Percentiles rank a stretch among this genome's conserved stretches.
These are phyloP conservation scores for Penicillium frequentans DNA, from an alignment of 2,329 filamentous ascomycete genomes.

Conservation along the genomic window DNA sequence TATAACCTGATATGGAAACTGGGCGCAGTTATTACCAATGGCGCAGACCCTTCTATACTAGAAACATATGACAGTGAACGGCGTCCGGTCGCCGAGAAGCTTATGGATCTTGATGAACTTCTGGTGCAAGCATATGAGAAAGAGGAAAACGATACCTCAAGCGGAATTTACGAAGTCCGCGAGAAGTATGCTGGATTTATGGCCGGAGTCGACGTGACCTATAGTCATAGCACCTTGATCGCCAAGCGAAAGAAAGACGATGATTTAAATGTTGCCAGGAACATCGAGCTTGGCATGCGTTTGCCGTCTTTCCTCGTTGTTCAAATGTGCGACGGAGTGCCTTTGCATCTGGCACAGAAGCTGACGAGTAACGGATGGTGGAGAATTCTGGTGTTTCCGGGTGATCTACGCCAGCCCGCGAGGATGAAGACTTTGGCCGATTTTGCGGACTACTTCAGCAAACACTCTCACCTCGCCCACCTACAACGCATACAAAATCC, in stretches of 20 bases:
- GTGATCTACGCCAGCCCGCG: conserved; percentile 6
- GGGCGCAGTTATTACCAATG: conserved; percentile 45
- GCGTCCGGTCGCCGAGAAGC: conserved; percentile 41
- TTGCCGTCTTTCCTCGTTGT: too few species aligned
- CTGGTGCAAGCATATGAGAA: conserved; percentile 8
- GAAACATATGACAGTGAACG: conserved; percentile 53
- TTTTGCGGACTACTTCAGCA: conserved; percentile 5
- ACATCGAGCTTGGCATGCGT: too few species aligned
- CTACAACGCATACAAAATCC: background rate
- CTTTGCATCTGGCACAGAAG: too few species aligned
- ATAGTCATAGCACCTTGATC: background rate
- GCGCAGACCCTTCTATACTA: conserved; percentile 40
- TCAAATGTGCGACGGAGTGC: too few species aligned
- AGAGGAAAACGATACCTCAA: background rate
- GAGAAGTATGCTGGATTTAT: conserved; percentile 13
- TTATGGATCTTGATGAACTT: conserved; percentile 8
- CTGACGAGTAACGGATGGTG: too few species aligned
- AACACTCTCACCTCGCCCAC: background rate
- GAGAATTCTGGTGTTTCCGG: background rate
- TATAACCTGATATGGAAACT: conserved; percentile 61
- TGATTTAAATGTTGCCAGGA: too few species aligned
- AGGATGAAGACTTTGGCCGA: background rate
- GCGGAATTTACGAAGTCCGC: conserved; percentile 6
- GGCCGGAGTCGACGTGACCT: conserved; percentile 11
- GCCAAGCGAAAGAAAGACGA: too few species aligned